Base-by-base conservation (phyloP, 2,329 filamentous ascomycete genomes). In the Fusarium sp. region DNA sequence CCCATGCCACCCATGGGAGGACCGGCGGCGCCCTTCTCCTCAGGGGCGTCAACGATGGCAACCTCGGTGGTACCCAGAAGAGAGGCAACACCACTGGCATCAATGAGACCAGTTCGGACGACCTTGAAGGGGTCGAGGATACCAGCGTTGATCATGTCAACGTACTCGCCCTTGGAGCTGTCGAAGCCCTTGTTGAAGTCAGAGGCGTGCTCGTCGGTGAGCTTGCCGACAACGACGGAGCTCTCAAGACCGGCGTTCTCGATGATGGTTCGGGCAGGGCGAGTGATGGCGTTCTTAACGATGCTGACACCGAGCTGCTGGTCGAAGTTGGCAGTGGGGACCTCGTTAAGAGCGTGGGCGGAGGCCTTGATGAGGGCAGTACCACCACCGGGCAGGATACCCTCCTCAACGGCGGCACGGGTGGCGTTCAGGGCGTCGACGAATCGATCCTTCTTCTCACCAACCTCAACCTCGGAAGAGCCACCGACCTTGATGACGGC, bases 381-480 rank as follows among this genome's bases (percentile, higher is more conserved):
- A 81, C 96, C 96, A 89, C 96, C 96, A 86, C 96, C 96, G 75
- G 96, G 96, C 73, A 99, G 92, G 83, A 99, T 99, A 84, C 96
- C 96, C 86, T 98, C 94, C 89, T 99, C 96, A 74, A 99, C 96
- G 78, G 96, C 96, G 76, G 96, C 96, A 77, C 96, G 95, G 73
- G 96, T 99, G 75, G 96, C 96, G 84, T 99, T 99, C 69, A 99
- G 87, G 65, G 96, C 96, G 84, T 99, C 96, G 69, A 99, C 96
- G 77, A 98, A 97, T 81, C 96, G 94, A 83, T 99, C 96, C 91
- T 99, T 99, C 94, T 99, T 99, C 90, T 99, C 96, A 75, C 94
- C 92, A 61, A 99, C 96, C 88, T 99, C 96, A 73, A 99, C 95
- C 85, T 99, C 96, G 71, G 95, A 98, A 71, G 94, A 89, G 82